Evolutionary conservation across 176 grass and related monocot species (phyloP), one percentile per base, ranked within the genome.

Genomic region (Aechmea fasciata): DNA sequence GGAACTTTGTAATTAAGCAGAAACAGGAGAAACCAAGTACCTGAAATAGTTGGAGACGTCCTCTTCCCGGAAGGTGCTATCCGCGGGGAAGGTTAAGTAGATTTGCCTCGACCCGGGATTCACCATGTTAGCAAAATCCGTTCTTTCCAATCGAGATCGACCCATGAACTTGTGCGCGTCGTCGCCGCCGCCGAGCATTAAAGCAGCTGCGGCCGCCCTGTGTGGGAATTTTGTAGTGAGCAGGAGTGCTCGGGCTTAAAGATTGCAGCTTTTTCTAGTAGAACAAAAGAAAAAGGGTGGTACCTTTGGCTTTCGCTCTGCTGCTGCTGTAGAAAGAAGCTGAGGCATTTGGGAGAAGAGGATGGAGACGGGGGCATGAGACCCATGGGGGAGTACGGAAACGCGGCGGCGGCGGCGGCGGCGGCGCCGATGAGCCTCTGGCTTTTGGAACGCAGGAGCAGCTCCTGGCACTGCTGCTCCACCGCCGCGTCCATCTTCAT

Each of bases 1-100:
- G 23, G 11, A 33, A 28, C 13, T 33, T 23, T 12, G 10, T n/a
- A 72, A n/a, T n/a, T n/a, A n/a, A 11, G 13, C 10, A 57, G 19
- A 72, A 55, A 52, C 29, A 17, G 51, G 7, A 57, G 50, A 26
- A 20, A 33, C 11, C 11, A 33, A 15, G 22, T 71, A 97, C 93
- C 93, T 97, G 84, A 97, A 97, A 51, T 97, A 97, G 78, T 90
- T 92, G 50, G 93, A 97, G 71, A 97, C 93, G 57, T 97, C 93
- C 69, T 97, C 93, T 77, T 97, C 89, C 67, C 84, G 81, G 79
- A 97, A 97, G 13, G 93, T 97, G 81, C 93, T 97, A 64, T 97
- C 93, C n/a, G 93, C 93, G 22, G 93, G 93, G 73, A 97, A 97
- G 64, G 93, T 97, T 57, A 97, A 80, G 83, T 97, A 97, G 87